phyloP scores from a whole-genome alignment of 441 rosid species.

The Daphne laureola region DNA sequence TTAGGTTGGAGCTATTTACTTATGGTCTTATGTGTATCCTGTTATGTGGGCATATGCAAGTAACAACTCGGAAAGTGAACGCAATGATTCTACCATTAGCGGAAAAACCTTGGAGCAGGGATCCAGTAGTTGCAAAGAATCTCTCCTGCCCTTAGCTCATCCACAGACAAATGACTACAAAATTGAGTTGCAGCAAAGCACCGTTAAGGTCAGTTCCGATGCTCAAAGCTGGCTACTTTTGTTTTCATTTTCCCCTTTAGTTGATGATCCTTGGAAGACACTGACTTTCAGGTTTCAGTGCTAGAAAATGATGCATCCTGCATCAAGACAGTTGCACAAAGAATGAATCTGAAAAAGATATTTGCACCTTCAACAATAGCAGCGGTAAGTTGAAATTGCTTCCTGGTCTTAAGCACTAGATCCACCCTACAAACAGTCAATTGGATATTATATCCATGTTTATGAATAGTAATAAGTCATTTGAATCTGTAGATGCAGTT shows the following conservation, averaged over 20 bases:
- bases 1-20: constrained; percentile 29
- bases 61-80: neutral
- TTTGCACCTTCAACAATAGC: constrained; percentile 31
- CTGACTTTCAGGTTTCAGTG: constrained; percentile 9
- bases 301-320: constrained; percentile 11
- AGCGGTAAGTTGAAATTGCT: constrained; percentile 17
- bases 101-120: neutral
- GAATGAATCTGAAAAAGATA: constrained; percentile 21
- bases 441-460: too few species aligned
- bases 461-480: too few species aligned
- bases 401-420: too few species aligned
- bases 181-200: neutral
- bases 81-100: neutral
- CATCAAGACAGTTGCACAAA: constrained; percentile 5
- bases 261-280: neutral
- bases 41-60: constrained; percentile 18
- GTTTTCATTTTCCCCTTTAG: neutral
- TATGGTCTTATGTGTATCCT: constrained; percentile 29
- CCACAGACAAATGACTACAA: neutral
- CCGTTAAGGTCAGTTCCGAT: neutral
- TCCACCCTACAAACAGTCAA: too few species aligned
- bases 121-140: constrained; percentile 7
- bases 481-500: too few species aligned
- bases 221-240: too few species aligned
- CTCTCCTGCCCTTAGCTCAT: constrained; percentile 12